These are phyloP conservation scores for Penicillium sp. DNA, from an alignment of 2,329 filamentous ascomycete genomes.

Conservation along the genomic window DNA sequence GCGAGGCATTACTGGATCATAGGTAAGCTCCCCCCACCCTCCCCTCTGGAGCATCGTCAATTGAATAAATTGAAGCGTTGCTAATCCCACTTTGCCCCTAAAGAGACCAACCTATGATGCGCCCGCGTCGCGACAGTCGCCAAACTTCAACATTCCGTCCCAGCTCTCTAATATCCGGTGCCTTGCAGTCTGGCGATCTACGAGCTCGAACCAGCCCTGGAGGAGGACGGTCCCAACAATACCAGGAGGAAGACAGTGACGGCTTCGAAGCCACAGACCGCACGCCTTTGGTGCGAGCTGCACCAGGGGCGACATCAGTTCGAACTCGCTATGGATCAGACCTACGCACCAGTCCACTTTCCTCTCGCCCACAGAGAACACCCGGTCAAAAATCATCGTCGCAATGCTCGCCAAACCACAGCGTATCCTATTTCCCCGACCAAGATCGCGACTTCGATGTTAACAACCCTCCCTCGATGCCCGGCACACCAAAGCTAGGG, in stretches of 20 bases:
- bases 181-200: constrained; percentile 48
- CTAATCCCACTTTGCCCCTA: constrained; percentile 8
- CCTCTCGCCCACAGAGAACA: constrained; percentile 25
- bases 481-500: constrained; percentile 57
- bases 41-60: background rate
- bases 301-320: constrained; percentile 35
- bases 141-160: constrained; percentile 42
- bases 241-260: constrained; percentile 30
- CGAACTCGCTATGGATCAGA: constrained; percentile 37
- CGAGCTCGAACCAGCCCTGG: constrained; percentile 34
- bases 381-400: constrained; percentile 32
- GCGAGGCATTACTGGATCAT: constrained; percentile 84
- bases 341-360: constrained; percentile 25
- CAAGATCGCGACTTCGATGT: constrained; percentile 56
- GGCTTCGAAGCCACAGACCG: constrained; percentile 49
- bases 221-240: constrained; percentile 27
- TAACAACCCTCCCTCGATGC: constrained; percentile 66
- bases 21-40: constrained; percentile 51
- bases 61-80: background rate
- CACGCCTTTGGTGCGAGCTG: constrained; percentile 54
- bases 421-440: constrained; percentile 20
- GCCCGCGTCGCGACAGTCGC: constrained; percentile 61
- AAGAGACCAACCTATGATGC: constrained; percentile 63
- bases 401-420: constrained; percentile 30
- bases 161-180: constrained; percentile 28